Percentiles rank a stretch among this genome's conserved stretches.
Conservation (phyloP, 352 stramenopile genomes). For the Phytophthora tubulina region DNA sequence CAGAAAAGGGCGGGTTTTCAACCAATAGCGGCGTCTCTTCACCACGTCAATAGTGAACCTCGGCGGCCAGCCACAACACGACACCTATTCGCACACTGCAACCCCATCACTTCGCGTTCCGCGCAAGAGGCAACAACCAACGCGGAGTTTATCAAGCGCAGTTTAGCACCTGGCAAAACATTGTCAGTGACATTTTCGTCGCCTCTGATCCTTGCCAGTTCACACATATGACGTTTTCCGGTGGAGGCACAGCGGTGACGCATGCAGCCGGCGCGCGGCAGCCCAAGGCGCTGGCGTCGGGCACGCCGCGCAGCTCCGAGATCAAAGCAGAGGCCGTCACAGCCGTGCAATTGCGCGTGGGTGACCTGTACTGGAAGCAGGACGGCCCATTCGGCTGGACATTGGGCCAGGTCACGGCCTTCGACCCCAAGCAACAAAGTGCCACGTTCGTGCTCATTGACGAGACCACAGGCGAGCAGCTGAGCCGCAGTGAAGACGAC, state of each 20-base stretch:
- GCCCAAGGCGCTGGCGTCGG: conserved; percentile 17
- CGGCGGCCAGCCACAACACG: conserved; percentile 17
- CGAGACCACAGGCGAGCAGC: conserved; percentile 67
- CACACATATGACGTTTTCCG: conserved; percentile 29
- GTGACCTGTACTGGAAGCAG: conserved; percentile 88
- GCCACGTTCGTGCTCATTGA: conserved; percentile 69
- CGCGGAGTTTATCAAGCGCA: background rate
- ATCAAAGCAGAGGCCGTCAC: conserved; percentile 29
- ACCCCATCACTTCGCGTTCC: conserved; percentile 35
- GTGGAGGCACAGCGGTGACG: background rate
- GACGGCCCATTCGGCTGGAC: conserved; percentile 69
- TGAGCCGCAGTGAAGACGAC: conserved; percentile 23
- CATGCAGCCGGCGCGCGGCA: conserved; percentile 4
- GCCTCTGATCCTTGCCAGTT: background rate
- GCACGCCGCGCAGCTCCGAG: conserved; percentile 11
- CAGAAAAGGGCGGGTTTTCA: conserved; percentile 12
- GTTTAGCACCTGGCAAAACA: background rate
- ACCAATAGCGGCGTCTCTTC: conserved; percentile 14
- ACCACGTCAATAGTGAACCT: conserved; percentile 5
- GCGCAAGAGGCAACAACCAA: conserved; percentile 19
- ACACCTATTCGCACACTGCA: conserved; percentile 9
- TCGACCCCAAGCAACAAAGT: conserved; percentile 44
- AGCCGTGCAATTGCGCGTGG: conserved; percentile 55
- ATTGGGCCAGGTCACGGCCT: conserved; percentile 73
- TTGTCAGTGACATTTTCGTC: background rate